phyloP scores from a whole-genome alignment of 2,329 filamentous ascomycete species.

The Fusarium dlaminii region DNA sequence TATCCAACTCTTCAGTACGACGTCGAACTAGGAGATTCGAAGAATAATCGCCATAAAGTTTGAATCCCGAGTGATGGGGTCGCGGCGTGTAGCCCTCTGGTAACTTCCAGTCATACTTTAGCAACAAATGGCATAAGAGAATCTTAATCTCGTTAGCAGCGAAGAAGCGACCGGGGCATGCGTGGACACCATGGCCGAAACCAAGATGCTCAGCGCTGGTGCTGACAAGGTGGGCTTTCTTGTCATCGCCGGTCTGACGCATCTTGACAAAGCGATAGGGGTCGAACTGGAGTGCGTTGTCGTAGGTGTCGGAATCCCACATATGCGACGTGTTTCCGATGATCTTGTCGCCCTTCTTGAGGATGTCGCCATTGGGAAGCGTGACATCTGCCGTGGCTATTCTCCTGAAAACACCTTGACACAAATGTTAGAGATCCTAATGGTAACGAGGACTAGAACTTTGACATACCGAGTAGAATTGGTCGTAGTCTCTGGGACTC shows the following conservation, averaged over 20 bases:
- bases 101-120: slow-evolving; percentile 57
- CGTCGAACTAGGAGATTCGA: not conserved
- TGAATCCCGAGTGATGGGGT: fast-evolving
- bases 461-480: slow-evolving; percentile 46
- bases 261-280: slow-evolving; percentile 56
- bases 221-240: slow-evolving; percentile 55
- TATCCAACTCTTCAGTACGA: not conserved
- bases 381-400: not conserved
- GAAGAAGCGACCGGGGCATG: slow-evolving; percentile 64
- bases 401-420: not conserved
- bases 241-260: slow-evolving; percentile 48
- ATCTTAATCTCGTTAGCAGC: slow-evolving; percentile 64
- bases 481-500: slow-evolving; percentile 59
- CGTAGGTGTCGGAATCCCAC: not conserved
- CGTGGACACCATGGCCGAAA: slow-evolving; percentile 65
- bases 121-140: slow-evolving; percentile 56
- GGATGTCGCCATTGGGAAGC: not conserved
- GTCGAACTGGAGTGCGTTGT: slow-evolving; percentile 48
- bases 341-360: slow-evolving; percentile 1
- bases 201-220: slow-evolving; percentile 59
- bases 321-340: not conserved
- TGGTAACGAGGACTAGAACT: not conserved
- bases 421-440: not conserved
- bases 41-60: not conserved
- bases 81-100: not conserved